Base-by-base conservation (phyloP, 1,139 yeast species). In the Pichia norvegensis region DNA sequence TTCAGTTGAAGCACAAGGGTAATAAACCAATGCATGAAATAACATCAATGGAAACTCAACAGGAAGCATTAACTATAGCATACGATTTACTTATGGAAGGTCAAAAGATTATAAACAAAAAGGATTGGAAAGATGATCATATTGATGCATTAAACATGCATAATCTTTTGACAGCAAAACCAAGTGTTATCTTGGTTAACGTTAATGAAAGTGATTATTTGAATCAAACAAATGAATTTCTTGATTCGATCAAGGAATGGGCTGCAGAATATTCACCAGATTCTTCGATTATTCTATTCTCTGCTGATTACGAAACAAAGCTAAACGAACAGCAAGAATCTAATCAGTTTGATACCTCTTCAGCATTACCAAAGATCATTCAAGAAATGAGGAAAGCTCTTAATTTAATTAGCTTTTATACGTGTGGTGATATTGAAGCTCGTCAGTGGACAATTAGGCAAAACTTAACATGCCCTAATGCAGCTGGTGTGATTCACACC, bases 401-500 rank as follows among this genome's bases (percentile, higher is more conserved):
- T 40, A 73, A 78, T 46, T 72, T 90, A 54, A 83, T 90, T 40
- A 85, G 95, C 40, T 92, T 81, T 67, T 90, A 84, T 69, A 90
- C 98, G 1, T 84, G 95, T 65, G 97, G 97, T 13, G 82, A 87
- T 13, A 74, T 78, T 42, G 97, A 92, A 67, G 90, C 87, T 4
- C 74, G 95, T 54, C 95, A 92, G 64, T 90, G 98, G 97, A 85
- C 95, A 13, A 72, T 90, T 42, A 73, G 95, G 54, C 68, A 73
- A 54, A 86, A 90, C 29, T 79, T 86, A 33, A 73, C 78, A 42
- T 95, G 95, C 10, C 94, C 95, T 16, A 86, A 86, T 52, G 97
- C 96, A 1, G 97, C 97, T 0, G 95, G 95, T 22, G 83, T 86
- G 36, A 90, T 90, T 52, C 97, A 92, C 64, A 83, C 90, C 8